Base-by-base conservation (phyloP, 345 rosid genomes). In the Schrenkiella parvula region DNA sequence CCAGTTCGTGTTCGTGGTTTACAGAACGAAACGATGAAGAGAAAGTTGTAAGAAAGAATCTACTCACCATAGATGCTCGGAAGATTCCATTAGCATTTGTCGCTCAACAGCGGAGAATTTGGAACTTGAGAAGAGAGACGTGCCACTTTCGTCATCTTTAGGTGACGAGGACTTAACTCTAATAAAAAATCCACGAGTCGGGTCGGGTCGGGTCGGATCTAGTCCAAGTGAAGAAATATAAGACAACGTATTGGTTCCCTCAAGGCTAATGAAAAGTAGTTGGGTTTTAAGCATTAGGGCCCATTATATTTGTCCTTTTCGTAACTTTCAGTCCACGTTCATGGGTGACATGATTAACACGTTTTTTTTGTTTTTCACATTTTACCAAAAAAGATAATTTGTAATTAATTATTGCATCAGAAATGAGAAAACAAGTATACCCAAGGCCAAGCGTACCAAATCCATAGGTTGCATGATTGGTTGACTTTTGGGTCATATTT, bases 21-120 rank as follows among this genome's bases (percentile, higher is more conserved):
- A n/a, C n/a, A 41, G 51, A 46, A 22, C 9, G 48, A 61, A 29
- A 47, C n/a, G 42, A 61, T 2, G 62, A 21, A 42, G 42, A 29
- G 44, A 58, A n/a, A n/a, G n/a, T n/a, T n/a, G 50, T 54, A 1
- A 23, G 22, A 12, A 28, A 57, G 55, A 59, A 67, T 67, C 73
- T 67, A 74, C 54, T 67, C 31, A 74, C 68, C 78, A 39, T 66
- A 59, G 72, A 74, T 74, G 47, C 78, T 67, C 38, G 63, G 44
- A 31, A 67, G 73, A 74, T 74, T 41, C 78, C 62, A 66, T 21
- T 18, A 46, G 41, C 23, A 64, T 52, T 52, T 6, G 12, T 37
- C 58, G n/a, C 15, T n/a, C 15, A 37, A 35, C 29, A 47, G 15
- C 74, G 41, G 31, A 62, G 69, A 39, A 5, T 13, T 41, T 15